Evolutionary conservation across 2,329 filamentous ascomycete species (phyloP).

Genomic region (Calonectria crousiana): DNA sequence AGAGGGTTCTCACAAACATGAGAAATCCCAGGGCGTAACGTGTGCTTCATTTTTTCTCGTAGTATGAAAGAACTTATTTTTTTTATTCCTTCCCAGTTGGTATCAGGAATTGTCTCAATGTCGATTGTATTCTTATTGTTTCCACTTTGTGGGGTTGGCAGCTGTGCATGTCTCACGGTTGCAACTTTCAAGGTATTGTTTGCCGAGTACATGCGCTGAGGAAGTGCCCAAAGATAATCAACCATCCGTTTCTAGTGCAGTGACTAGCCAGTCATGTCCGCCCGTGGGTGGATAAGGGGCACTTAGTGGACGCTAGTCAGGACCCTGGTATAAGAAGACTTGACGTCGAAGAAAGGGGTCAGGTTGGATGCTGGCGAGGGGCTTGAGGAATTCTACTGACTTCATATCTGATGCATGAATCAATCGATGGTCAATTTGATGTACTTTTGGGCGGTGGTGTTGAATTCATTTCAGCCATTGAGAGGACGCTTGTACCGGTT

Average conservation of each 20-base stretch:
- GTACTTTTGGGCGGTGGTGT: not conserved
- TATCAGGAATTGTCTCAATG: not conserved
- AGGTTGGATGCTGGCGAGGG: no score
- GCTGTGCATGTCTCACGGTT: not conserved
- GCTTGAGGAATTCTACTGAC: not conserved
- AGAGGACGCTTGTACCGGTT: not conserved
- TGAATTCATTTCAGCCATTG: not conserved
- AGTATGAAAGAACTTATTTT: no score
- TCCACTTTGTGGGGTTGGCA: not conserved
- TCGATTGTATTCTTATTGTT: not conserved
- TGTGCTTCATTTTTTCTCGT: not conserved
- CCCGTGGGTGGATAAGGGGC: not conserved
- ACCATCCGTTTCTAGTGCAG: not conserved
- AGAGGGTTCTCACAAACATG: conserved; percentile 61
- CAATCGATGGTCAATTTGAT: not conserved
- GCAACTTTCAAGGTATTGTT: not conserved
- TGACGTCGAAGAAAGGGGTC: not conserved
- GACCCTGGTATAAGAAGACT: not conserved
- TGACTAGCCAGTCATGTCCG: not conserved
- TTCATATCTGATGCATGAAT: not conserved
- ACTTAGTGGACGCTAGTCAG: not conserved
- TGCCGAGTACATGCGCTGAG: not conserved
- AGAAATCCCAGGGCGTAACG: conserved; percentile 50
- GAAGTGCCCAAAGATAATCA: not conserved
- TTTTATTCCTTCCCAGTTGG: not conserved